Conservation (phyloP, 257 asterid species). For the Leonotis leonurus region DNA sequence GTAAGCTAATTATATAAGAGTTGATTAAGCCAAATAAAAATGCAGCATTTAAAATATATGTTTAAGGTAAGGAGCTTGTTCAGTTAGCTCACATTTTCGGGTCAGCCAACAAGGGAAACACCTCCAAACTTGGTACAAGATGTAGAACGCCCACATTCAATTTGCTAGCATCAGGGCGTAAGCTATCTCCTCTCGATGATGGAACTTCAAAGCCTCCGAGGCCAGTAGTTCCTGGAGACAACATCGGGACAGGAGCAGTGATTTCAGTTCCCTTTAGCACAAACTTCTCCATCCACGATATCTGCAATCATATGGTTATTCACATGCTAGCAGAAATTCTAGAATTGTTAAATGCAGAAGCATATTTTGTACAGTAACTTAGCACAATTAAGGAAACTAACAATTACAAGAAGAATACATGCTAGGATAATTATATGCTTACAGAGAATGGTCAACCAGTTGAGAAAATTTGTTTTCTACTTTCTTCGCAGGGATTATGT, state of each 20-base stretch:
- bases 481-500: too few species aligned
- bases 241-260: constrained; percentile 96
- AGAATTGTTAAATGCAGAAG: background rate
- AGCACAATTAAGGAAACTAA: too few species aligned
- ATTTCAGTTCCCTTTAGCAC: constrained; percentile 91
- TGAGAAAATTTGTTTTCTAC: too few species aligned
- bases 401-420: too few species aligned
- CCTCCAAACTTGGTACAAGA: constrained; percentile 94
- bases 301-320: constrained; percentile 42
- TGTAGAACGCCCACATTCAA: constrained; percentile 96
- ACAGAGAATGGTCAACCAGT: too few species aligned
- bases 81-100: constrained; percentile 59
- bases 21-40: too few species aligned
- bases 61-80: too few species aligned
- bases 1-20: too few species aligned
- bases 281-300: constrained; percentile 99
- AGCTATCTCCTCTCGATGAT: constrained; percentile 81
- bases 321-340: too few species aligned
- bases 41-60: too few species aligned
- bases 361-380: too few species aligned
- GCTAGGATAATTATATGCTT: too few species aligned
- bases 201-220: constrained; percentile 99
- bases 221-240: constrained; percentile 87
- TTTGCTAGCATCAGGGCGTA: constrained; percentile 93
- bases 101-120: constrained; percentile 85